Percentiles rank a stretch among this genome's conserved stretches.
Conservation (phyloP, 306 rosid species). For the Fagus sylvatica region DNA sequence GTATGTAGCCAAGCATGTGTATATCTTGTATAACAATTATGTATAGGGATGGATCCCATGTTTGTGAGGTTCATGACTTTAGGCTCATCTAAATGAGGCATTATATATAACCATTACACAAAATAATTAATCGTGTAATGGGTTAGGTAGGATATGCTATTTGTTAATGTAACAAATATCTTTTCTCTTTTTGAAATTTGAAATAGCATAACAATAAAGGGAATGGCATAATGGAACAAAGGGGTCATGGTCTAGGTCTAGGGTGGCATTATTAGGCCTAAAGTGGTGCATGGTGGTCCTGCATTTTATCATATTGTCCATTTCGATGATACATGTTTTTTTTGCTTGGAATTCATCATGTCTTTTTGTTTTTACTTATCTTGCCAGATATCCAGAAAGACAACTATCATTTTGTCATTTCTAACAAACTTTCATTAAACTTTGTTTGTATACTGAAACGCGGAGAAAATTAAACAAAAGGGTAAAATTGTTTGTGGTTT, state of each 20-base stretch:
- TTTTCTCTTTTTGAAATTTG: background rate
- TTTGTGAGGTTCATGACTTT: no score
- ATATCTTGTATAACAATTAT: no score
- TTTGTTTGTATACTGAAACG: background rate
- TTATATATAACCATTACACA: no score
- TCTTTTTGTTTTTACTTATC: background rate
- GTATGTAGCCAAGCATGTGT: no score
- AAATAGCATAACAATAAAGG: background rate
- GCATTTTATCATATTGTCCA: slow-evolving; percentile 20
- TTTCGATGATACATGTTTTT: slow-evolving; percentile 18
- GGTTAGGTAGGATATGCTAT: no score
- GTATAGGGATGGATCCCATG: no score
- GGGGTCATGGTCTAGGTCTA: background rate
- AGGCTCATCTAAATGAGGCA: no score
- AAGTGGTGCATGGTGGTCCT: slow-evolving; percentile 21
- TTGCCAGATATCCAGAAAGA: background rate
- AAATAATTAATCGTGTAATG: no score
- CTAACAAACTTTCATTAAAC: background rate
- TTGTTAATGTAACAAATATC: no score
- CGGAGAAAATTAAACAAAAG: background rate
- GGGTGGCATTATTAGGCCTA: background rate
- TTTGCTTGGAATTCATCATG: slow-evolving; percentile 13
- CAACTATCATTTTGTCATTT: background rate
- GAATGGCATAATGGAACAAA: slow-evolving; percentile 7
- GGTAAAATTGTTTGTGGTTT: background rate